Evolutionary conservation across 495 filamentous ascomycete species (phyloP).

Genomic region (Neohortaea acidophila): DNA sequence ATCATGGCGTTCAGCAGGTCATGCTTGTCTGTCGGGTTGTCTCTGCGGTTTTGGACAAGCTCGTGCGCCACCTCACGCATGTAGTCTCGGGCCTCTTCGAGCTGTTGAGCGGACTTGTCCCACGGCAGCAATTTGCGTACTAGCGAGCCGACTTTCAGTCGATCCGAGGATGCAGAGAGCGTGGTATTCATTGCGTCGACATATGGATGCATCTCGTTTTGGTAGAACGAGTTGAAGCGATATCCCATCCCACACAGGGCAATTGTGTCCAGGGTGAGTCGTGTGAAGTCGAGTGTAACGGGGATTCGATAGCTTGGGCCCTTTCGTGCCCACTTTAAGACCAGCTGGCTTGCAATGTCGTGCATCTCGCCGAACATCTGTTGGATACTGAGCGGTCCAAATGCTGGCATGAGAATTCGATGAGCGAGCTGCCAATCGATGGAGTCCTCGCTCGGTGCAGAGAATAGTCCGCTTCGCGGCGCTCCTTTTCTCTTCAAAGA

Average conservation of each 20-base stretch:
- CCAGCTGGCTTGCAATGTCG: conserved; percentile 54
- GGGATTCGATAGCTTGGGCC: conserved; percentile 41
- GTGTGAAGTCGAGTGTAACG: conserved; percentile 58
- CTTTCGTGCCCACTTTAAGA: conserved; percentile 58
- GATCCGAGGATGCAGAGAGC: conserved; percentile 38
- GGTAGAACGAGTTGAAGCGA: conserved; percentile 63
- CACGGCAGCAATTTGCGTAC: conserved; percentile 8
- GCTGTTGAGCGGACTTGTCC: conserved; percentile 19
- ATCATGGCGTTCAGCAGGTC: conserved; percentile 20
- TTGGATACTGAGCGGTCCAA: conserved; percentile 54
- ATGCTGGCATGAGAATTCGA: conserved; percentile 47
- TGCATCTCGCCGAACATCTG: conserved; percentile 61
- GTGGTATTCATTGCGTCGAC: conserved; percentile 57
- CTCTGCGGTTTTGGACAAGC: conserved; percentile 31
- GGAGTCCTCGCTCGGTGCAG: conserved; percentile 19
- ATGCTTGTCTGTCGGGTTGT: conserved; percentile 1
- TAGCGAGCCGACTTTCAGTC: conserved; percentile 19
- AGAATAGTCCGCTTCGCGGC: conserved; percentile 43
- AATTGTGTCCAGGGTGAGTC: conserved; percentile 57
- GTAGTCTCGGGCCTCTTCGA: conserved; percentile 40
- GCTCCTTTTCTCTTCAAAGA: conserved; percentile 39
- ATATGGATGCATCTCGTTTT: conserved; percentile 51
- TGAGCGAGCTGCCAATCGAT: conserved; percentile 55
- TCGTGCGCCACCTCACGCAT: conserved; percentile 41
- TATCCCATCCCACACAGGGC: conserved; percentile 46